phyloP scores from a whole-genome alignment of 1,139 yeast genomes.

The Protomyces macrosporus region DNA sequence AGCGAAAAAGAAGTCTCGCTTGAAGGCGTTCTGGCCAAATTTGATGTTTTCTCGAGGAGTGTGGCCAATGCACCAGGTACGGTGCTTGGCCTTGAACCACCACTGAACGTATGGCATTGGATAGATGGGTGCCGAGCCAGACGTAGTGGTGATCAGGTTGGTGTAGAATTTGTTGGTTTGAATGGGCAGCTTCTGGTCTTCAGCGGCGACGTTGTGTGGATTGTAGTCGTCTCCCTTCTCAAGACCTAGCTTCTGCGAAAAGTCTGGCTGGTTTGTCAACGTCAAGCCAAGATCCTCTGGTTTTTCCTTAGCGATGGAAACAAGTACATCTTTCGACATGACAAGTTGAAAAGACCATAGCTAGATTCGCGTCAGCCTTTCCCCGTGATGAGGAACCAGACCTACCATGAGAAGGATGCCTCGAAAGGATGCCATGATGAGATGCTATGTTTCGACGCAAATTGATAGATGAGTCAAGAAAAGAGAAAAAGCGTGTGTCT shows the following conservation, averaged over 20 bases:
- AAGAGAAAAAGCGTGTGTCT: too few relatives aligned
- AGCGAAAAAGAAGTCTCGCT: constrained; percentile 48
- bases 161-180: constrained; percentile 69
- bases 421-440: too few relatives aligned
- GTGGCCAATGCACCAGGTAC: constrained; percentile 61
- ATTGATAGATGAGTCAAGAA: too few relatives aligned
- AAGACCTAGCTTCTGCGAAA: background rate
- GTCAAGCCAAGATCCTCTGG: too few relatives aligned
- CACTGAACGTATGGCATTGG: constrained; percentile 62
- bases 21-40: constrained; percentile 36
- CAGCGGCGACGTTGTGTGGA: background rate
- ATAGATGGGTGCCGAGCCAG: constrained; percentile 47
- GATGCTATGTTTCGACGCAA: too few relatives aligned
- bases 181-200: constrained; percentile 33
- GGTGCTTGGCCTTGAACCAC: constrained; percentile 44
- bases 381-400: too few relatives aligned
- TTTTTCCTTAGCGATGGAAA: too few relatives aligned
- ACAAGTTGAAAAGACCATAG: too few relatives aligned
- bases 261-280: too few relatives aligned
- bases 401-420: too few relatives aligned
- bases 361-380: too few relatives aligned
- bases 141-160: constrained; percentile 51
- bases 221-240: background rate
- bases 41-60: constrained; percentile 47
- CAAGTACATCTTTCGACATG: too few relatives aligned